Evolutionary conservation across 345 rosid species (phyloP).

Genomic region (Aurinia saxatilis): DNA sequence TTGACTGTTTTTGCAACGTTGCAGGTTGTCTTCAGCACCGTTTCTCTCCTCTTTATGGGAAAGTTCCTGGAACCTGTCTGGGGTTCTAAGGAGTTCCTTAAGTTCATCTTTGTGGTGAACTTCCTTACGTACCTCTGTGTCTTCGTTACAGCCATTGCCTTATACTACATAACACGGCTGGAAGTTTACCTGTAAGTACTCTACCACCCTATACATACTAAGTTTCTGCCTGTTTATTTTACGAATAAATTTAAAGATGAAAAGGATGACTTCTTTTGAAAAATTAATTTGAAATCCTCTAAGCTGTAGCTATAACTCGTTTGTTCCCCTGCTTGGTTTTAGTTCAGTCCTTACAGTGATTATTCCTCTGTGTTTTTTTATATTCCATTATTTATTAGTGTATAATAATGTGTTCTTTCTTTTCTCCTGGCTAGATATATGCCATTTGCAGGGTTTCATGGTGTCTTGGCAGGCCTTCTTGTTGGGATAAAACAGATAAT

Average conservation of each 20-base stretch:
- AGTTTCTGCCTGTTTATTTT: background rate
- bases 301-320: background rate
- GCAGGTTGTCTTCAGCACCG: slow-evolving; percentile 59
- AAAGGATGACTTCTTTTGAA: background rate
- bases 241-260: too few relatives aligned
- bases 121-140: slow-evolving; percentile 72
- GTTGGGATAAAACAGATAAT: slow-evolving; percentile 95
- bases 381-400: background rate
- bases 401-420: slow-evolving; percentile 1
- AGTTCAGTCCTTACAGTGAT: background rate
- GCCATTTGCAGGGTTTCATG: slow-evolving; percentile 95
- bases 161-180: slow-evolving; percentile 71
- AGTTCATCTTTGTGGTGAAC: slow-evolving; percentile 83
- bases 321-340: background rate
- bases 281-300: background rate
- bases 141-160: slow-evolving; percentile 73
- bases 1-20: slow-evolving; percentile 20
- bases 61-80: slow-evolving; percentile 92
- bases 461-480: slow-evolving; percentile 76
- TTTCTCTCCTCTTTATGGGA: slow-evolving; percentile 87
- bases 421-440: slow-evolving; percentile 53
- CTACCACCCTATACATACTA: background rate
- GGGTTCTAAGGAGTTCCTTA: slow-evolving; percentile 96
- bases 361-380: background rate
- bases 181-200: slow-evolving; percentile 83